These are phyloP conservation scores for Litchi chinensis DNA, from an alignment of 345 rosid species.

Conservation along the genomic window DNA sequence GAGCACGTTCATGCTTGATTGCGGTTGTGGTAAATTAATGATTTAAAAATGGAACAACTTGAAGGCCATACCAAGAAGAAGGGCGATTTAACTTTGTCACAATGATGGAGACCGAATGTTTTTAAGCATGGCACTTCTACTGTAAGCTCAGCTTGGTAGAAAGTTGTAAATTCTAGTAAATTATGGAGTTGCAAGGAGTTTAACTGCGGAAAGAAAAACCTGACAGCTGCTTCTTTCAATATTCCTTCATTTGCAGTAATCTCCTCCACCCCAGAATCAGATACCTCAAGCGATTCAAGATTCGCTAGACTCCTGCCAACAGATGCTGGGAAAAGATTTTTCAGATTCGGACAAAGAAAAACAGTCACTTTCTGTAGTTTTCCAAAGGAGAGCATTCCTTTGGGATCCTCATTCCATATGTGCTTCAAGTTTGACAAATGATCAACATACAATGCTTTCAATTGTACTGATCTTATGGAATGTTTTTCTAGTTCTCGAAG, in stretches of 20 bases:
- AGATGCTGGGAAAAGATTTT: conserved; percentile 20
- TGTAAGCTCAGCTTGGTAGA: conserved; percentile 22
- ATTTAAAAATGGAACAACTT: too few species aligned
- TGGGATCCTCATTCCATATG: not conserved
- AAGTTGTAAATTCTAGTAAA: conserved; percentile 18
- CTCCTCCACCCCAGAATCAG: conserved; percentile 21
- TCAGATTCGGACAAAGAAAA: not conserved
- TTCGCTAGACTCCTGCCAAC: not conserved
- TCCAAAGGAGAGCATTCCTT: not conserved
- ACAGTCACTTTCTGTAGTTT: not conserved
- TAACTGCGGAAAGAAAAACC: conserved; percentile 26
- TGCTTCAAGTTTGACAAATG: not conserved
- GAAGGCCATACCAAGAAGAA: too few species aligned
- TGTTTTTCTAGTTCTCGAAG: not conserved
- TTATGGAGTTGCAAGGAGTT: not conserved
- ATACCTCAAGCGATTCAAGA: conserved; percentile 21
- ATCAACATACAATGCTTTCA: not conserved
- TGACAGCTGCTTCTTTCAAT: not conserved
- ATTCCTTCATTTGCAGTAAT: not conserved
- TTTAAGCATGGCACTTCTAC: conserved; percentile 23
- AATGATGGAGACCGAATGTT: not conserved
- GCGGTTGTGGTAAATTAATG: too few species aligned
- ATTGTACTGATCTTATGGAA: not conserved
- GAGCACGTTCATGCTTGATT: too few species aligned
- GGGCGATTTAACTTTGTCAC: not conserved